Evolutionary conservation across 2,329 filamentous ascomycete genomes (phyloP).

Genomic region (Ceratocystis albifundus): DNA sequence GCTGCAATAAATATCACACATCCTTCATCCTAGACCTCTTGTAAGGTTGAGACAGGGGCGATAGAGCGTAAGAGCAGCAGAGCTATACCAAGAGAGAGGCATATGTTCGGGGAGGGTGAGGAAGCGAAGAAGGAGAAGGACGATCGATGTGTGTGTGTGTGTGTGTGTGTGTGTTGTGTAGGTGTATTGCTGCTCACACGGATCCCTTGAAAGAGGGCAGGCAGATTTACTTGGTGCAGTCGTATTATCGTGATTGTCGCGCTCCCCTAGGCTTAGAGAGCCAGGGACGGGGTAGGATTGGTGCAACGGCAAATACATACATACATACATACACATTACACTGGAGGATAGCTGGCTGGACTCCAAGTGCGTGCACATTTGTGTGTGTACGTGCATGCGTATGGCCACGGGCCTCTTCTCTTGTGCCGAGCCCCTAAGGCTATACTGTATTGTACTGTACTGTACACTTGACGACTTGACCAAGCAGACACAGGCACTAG

Average conservation of each 20-base stretch:
- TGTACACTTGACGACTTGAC: not conserved
- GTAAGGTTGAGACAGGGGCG: not conserved
- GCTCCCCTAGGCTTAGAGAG: not conserved
- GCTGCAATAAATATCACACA: not conserved
- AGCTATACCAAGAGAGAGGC: no score
- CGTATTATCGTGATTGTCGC: not conserved
- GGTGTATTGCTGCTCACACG: not conserved
- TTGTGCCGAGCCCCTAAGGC: not conserved
- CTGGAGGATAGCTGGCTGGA: not conserved
- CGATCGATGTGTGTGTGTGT: no score
- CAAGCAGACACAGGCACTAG: no score
- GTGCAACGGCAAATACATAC: not conserved
- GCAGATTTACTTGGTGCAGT: not conserved
- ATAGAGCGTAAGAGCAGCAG: not conserved
- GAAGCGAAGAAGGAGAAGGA: no score
- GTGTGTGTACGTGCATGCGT: not conserved
- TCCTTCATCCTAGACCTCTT: not conserved
- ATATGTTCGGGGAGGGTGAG: no score
- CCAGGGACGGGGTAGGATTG: not conserved
- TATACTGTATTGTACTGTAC: no score
- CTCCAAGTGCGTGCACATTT: not conserved
- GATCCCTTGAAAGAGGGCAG: not conserved
- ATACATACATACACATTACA: no score
- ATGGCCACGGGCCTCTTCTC: not conserved
- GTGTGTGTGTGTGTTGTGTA: no score